These are phyloP conservation scores for Artemisia annua DNA, from an alignment of 129 eudicot genomes.

Conservation along the genomic window DNA sequence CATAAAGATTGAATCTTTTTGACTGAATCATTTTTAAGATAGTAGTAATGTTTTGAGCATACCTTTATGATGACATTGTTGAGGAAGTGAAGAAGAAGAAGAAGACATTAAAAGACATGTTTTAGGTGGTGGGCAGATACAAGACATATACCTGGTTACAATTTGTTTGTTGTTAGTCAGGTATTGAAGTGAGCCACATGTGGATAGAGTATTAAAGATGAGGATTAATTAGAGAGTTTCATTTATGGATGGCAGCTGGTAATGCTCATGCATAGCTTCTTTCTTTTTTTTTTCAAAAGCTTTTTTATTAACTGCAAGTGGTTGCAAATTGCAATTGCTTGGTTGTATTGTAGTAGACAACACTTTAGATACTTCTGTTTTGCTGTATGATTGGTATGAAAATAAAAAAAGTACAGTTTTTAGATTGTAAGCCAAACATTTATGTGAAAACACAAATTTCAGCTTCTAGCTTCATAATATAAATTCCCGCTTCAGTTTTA, in stretches of 20 bases:
- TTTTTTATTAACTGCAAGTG: too few species aligned
- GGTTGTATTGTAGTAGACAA: too few species aligned
- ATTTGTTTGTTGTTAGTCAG: constrained; percentile 21
- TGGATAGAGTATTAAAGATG: constrained; percentile 24
- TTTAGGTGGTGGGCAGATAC: constrained; percentile 18
- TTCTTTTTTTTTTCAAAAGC: too few species aligned
- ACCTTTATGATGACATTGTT: constrained; percentile 6
- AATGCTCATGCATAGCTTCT: constrained; percentile 8
- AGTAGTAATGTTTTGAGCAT: too few species aligned
- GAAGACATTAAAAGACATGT: constrained; percentile 18
- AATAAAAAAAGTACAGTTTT: too few species aligned
- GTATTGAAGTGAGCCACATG: constrained; percentile 25
- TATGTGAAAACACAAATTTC: too few species aligned
- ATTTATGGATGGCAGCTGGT: constrained; percentile 41
- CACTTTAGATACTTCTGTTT: too few species aligned
- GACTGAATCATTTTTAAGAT: constrained; percentile 17
- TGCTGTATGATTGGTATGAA: too few species aligned
- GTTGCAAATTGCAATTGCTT: too few species aligned
- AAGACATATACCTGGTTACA: constrained; percentile 30
- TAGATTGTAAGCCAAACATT: too few species aligned
- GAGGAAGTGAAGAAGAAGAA: constrained; percentile 25
- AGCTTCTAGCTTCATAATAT: too few species aligned
- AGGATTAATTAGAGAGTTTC: constrained; percentile 30
- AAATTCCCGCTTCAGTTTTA: too few species aligned
- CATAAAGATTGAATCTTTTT: constrained; percentile 20